Base-by-base conservation (phyloP, 805 yeast species). In the Teunomyces tritomae region DNA sequence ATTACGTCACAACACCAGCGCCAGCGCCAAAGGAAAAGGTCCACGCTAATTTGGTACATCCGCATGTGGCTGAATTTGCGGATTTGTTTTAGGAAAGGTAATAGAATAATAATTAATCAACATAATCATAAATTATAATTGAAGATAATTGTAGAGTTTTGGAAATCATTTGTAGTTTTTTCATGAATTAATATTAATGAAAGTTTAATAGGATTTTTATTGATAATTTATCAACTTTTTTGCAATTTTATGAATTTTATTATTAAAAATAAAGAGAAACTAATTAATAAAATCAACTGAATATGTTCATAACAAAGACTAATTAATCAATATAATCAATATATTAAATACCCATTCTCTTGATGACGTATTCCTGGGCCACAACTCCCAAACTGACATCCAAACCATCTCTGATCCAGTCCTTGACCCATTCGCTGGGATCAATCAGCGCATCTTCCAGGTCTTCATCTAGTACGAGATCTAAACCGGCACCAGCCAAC, bases 281-380 rank as follows among this genome's bases (percentile, higher is more conserved):
- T 13, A 30, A 30, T 13, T 13, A 30, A 30, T 6, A 30, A 30
- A n/a, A 4, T 6, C 8, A 30, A 7, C 33, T 6, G 13, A 30
- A n/a, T 10, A 14, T 9, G 11, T n/a, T 36, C 13, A 36, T 17
- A 34, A 17, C 24, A 34, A 34, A 34, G 14, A 17, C 14, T 17
- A 11, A 13, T 14, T 37, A 37, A 9, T 17, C 24, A 11, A 9
- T 9, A 39, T 14, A 39, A 20, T 8, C 39, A 30, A 42, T 14
- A 6, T 11, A 16, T 48, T 61, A 79, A 37, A 76, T 71, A 0
- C 91, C 94, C 96, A 94, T 94, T 67, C 99, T 79, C 64, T 83
- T 84, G 41, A 91, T 83, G 40, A 94, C 95, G 64, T 94, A 94
- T 59, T 84, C 81, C 65, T 94, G 98, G 1, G 97, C 96, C 29